A percentile compares a stretch with the other conserved stretches of the same genome.
phyloP scores from a whole-genome alignment of 306 rosid genomes.

The Vigna angularis region DNA sequence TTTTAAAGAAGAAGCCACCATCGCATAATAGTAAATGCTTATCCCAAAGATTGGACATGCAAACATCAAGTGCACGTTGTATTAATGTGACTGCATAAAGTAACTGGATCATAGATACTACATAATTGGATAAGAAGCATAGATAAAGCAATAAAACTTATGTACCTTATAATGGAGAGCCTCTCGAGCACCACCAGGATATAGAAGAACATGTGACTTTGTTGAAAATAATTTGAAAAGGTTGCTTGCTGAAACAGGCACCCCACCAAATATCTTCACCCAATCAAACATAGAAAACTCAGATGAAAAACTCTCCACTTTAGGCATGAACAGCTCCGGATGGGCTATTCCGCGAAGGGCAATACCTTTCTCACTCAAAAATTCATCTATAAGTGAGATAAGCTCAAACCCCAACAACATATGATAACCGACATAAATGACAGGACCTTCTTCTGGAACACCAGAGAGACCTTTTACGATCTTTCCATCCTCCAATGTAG shows the following conservation, averaged over 20 bases:
- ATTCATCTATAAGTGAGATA: constrained; percentile 55
- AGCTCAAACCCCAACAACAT: constrained; percentile 79
- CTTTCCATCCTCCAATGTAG: constrained; percentile 86
- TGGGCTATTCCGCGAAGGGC: constrained; percentile 82
- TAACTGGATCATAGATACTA: constrained; percentile 13
- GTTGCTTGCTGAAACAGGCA: constrained; percentile 79
- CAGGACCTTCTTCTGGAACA: constrained; percentile 94
- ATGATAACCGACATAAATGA: constrained; percentile 84
- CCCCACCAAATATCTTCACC: constrained; percentile 76
- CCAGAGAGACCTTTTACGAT: constrained; percentile 89
- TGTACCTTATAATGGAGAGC: constrained; percentile 89
- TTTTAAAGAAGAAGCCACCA: constrained; percentile 8
- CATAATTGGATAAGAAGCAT: constrained; percentile 16
- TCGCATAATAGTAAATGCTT: constrained; percentile 16
- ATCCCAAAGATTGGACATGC: neutral
- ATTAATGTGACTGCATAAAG: neutral
- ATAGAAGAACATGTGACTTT: constrained; percentile 84
- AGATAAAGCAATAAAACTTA: constrained; percentile 36
- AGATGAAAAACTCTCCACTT: constrained; percentile 27
- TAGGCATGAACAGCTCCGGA: constrained; percentile 59
- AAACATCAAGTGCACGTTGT: neutral
- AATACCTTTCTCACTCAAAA: constrained; percentile 71
- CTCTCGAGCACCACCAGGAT: constrained; percentile 97
- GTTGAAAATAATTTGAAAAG: constrained; percentile 70
- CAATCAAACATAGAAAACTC: constrained; percentile 61